Evolutionary conservation across 2,329 filamentous ascomycete genomes (phyloP), one percentile per base, ranked within the genome.

Genomic region (Colletotrichum ledebouriae): DNA sequence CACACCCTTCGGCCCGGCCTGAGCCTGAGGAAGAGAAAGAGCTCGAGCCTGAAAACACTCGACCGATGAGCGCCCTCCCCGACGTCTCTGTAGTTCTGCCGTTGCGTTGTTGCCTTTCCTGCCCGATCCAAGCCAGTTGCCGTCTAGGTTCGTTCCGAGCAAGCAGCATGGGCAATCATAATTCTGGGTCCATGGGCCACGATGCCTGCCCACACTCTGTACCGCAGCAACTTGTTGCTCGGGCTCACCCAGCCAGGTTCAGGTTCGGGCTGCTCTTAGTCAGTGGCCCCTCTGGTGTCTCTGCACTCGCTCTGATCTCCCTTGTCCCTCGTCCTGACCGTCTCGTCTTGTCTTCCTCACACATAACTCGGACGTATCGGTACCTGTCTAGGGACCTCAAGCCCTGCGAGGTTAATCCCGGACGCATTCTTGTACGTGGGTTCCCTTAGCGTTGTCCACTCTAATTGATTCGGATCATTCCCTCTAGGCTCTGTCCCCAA

Each of bases 341-440:
- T 29, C 49, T 20, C 44, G 41, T 34, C 57, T 44, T 44, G 42
- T 63, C 47, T 50, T 34, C 44, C 39, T 60, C 25, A 25, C 49
- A 42, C 49, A 67, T 52, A 57, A 50, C 59, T 56, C 25, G 29
- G 42, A 58, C 59, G 52, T 63, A 58, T 42, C 46, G 59, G 52
- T 59, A 58, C 59, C 33, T 57, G 12, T 47, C 15, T 50, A 59
- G 47, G 52, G 39, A 56, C 60, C 55, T 22, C 49, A 37, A 47
- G 41, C 60, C 65, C 63, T 58, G 65, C 60, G 55, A 47, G 33
- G 34, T n/a, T 29, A 33, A 59, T 46, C 60, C 60, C 46, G 61
- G 64, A 44, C 29, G 17, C 53, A 58, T 57, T 63, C 12, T 62
- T 59, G 20, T 59, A 17, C 63, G 25, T 57, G 65, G 60, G 46